These are phyloP conservation scores for Aspergillus awamori DNA, from an alignment of 2,329 filamentous ascomycete species.

Conservation along the genomic window DNA sequence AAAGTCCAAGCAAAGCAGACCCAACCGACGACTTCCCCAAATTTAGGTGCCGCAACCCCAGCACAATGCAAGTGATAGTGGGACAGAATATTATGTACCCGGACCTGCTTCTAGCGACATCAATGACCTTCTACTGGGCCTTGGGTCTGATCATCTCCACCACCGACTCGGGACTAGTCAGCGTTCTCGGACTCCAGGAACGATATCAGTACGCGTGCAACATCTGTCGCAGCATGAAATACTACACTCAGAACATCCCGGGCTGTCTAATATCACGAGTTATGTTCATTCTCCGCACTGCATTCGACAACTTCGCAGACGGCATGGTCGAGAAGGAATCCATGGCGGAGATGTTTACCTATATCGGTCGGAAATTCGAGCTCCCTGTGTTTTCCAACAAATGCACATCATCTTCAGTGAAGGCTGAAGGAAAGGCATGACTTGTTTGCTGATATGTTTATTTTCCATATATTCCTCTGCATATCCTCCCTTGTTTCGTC, in stretches of 20 bases:
- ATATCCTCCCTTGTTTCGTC: neutral
- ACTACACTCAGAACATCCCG: conserved; percentile 30
- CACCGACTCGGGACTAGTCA: conserved; percentile 25
- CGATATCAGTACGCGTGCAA: conserved; percentile 34
- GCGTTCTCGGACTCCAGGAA: conserved; percentile 25
- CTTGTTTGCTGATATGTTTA: neutral
- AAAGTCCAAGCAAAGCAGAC: neutral
- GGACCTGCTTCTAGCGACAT: conserved; percentile 28
- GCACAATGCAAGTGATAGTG: conserved; percentile 21
- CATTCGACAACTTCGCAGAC: conserved; percentile 31
- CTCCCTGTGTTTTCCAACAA: conserved; percentile 28
- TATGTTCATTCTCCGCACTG: conserved; percentile 33
- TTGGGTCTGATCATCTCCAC: conserved; percentile 28
- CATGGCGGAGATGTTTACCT: conserved; percentile 27
- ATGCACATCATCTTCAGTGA: conserved; percentile 23
- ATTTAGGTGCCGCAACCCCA: conserved; percentile 26
- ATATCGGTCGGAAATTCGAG: conserved; percentile 26
- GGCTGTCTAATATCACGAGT: conserved; percentile 32
- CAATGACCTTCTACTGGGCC: conserved; percentile 31
- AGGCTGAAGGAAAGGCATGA: neutral
- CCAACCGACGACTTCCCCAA: conserved; percentile 20
- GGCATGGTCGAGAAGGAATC: conserved; percentile 32
- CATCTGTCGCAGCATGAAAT: conserved; percentile 36
- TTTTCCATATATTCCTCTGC: neutral
- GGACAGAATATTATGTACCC: conserved; percentile 28